Conservation (phyloP, 2,329 filamentous ascomycete species). For the Aspergillus sp. region DNA sequence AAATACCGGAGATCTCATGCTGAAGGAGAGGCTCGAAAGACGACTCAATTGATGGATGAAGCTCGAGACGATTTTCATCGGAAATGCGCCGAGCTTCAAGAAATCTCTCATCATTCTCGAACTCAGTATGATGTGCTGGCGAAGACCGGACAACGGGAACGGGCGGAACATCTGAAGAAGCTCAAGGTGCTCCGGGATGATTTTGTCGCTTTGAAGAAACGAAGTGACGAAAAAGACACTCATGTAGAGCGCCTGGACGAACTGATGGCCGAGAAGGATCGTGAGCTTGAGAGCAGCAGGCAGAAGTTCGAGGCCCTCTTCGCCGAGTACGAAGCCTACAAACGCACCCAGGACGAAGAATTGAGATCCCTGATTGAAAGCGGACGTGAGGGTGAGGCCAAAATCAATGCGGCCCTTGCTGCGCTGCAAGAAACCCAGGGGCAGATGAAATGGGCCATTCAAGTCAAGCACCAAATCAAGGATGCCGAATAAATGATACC, state of each 20-base stretch:
- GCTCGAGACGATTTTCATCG: conserved; percentile 45
- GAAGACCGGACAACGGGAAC: conserved; percentile 43
- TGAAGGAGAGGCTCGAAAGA: conserved; percentile 42
- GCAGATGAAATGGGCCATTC: conserved; percentile 53
- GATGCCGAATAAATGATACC: conserved; percentile 25
- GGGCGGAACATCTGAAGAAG: conserved; percentile 41
- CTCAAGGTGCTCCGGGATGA: conserved; percentile 42
- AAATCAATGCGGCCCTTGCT: conserved; percentile 40
- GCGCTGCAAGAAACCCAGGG: conserved; percentile 46
- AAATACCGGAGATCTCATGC: conserved; percentile 43
- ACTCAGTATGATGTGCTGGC: conserved; percentile 50
- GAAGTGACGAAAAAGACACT: conserved; percentile 40
- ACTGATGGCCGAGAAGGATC: conserved; percentile 49
- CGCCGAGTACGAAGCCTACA: conserved; percentile 46
- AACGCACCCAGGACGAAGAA: conserved; percentile 43
- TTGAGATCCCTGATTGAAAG: conserved; percentile 38
- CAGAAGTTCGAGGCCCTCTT: conserved; percentile 45
- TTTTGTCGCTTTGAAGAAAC: conserved; percentile 36
- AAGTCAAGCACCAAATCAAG: conserved; percentile 40
- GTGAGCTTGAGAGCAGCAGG: conserved; percentile 44
- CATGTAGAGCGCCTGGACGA: conserved; percentile 46
- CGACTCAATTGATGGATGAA: conserved; percentile 41
- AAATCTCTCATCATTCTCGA: conserved; percentile 41
- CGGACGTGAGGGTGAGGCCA: conserved; percentile 31
- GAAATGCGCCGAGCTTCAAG: conserved; percentile 40